Evolutionary conservation across 108 stramenopile genomes (phyloP).

Genomic region (Pseudonitzschia multistriata): DNA sequence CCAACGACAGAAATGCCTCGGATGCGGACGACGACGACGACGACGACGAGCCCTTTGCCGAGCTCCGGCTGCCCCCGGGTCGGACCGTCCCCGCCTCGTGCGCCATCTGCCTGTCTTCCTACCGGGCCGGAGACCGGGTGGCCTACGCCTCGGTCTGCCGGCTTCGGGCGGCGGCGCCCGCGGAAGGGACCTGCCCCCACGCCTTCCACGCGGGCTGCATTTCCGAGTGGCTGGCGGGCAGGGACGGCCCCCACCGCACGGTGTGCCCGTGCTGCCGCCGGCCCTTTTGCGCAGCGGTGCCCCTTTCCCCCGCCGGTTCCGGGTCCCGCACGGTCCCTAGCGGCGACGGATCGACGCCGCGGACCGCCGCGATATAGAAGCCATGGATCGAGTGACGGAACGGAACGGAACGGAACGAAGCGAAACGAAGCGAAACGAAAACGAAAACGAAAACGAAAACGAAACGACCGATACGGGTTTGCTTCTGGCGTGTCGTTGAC

Average conservation of each 20-base stretch:
- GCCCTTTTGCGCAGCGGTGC: constrained; percentile 35
- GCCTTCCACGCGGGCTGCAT: constrained; percentile 89
- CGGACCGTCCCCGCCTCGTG: constrained; percentile 40
- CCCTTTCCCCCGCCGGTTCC: constrained; percentile 15
- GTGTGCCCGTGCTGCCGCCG: constrained; percentile 64
- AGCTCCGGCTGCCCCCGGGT: constrained; percentile 6
- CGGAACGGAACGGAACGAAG: background rate
- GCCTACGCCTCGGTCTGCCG: constrained; percentile 22
- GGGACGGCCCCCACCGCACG: constrained; percentile 27
- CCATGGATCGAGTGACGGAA: background rate
- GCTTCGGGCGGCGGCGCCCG: background rate
- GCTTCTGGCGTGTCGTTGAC: too few relatives aligned
- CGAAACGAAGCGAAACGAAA: too few relatives aligned
- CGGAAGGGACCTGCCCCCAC: constrained; percentile 55
- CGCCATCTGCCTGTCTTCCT: constrained; percentile 55
- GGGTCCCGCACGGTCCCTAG: background rate
- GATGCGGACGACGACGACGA: constrained; percentile 14
- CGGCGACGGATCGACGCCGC: background rate
- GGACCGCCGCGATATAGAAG: background rate
- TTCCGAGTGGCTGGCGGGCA: constrained; percentile 80
- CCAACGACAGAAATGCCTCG: too few relatives aligned
- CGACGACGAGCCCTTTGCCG: constrained; percentile 11
- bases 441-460: too few relatives aligned
- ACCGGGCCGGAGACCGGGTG: constrained; percentile 43
- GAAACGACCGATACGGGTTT: too few relatives aligned